phyloP scores from a whole-genome alignment of 2,329 filamentous ascomycete species.

The Albophoma yamanashiensis region DNA sequence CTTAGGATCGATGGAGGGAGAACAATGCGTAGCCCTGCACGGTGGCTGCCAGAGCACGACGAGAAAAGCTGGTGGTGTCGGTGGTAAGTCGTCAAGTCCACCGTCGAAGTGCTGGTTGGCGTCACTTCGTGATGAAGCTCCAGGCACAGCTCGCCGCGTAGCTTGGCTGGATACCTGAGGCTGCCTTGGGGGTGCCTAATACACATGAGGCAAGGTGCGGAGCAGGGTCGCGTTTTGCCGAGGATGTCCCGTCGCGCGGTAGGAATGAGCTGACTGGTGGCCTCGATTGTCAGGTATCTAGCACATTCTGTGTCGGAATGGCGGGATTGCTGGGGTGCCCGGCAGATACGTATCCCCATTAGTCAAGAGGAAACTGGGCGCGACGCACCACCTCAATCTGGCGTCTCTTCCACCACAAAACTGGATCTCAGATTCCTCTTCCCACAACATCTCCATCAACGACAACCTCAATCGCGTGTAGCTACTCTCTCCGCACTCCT shows the following conservation, averaged over 20 bases:
- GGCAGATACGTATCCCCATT: slow-evolving; percentile 1
- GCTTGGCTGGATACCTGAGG: slow-evolving; percentile 5
- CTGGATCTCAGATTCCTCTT: background rate
- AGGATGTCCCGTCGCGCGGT: background rate
- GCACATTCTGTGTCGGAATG: background rate
- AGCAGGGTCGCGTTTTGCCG: background rate
- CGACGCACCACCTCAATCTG: background rate
- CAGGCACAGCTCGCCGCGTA: slow-evolving; percentile 11
- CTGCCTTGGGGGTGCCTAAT: background rate
- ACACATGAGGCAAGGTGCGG: too few species aligned
- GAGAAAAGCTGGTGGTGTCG: background rate
- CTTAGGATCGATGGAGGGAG: background rate
- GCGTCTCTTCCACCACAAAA: background rate
- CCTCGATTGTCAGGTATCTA: background rate
- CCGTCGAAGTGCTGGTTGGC: slow-evolving; percentile 1
- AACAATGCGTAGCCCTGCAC: background rate
- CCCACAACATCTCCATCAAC: background rate
- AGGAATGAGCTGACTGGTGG: too few species aligned
- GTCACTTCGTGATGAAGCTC: slow-evolving; percentile 9
- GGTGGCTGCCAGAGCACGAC: slow-evolving; percentile 1
- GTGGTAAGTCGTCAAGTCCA: background rate
- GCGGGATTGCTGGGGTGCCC: background rate
- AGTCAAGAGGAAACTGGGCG: background rate
- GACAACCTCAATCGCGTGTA: background rate
- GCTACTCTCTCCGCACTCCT: background rate